Evolutionary conservation across 768 basidiomycete species (phyloP).

Genomic region (Gymnopilus dilepis): DNA sequence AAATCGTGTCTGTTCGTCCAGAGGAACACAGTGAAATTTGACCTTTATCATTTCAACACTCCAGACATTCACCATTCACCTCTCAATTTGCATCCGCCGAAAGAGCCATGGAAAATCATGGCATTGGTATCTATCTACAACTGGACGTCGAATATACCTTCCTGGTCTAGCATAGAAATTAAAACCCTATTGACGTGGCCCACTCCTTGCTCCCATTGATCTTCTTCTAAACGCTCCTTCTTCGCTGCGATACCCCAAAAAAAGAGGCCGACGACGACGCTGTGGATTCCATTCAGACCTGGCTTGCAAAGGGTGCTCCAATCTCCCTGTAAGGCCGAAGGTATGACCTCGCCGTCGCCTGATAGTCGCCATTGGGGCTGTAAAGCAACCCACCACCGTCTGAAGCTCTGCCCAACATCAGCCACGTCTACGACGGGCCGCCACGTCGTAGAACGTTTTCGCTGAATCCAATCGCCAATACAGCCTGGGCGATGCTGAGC

Average conservation of each 20-base stretch:
- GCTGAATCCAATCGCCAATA: slow-evolving; percentile 7
- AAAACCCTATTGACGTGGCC: too few species aligned
- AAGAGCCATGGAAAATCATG: too few species aligned
- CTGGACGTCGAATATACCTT: too few species aligned
- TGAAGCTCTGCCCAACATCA: not conserved
- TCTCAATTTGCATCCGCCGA: too few species aligned
- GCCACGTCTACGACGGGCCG: not conserved
- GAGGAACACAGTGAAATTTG: too few species aligned
- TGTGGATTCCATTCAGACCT: slow-evolving; percentile 8
- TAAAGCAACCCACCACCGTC: slow-evolving; percentile 1
- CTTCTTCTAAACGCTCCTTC: too few species aligned
- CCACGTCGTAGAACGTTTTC: not conserved
- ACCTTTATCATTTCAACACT: too few species aligned
- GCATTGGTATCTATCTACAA: too few species aligned
- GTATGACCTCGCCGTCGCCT: not conserved
- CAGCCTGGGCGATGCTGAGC: not conserved
- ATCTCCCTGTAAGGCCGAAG: not conserved
- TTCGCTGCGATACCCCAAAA: slow-evolving; percentile 1
- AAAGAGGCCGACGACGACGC: slow-evolving; percentile 7
- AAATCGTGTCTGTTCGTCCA: too few species aligned
- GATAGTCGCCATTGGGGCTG: slow-evolving; percentile 5
- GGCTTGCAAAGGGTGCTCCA: not conserved
- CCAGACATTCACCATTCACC: too few species aligned
- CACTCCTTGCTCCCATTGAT: too few species aligned
- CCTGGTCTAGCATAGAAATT: too few species aligned